Percentiles rank a stretch among this genome's conserved stretches.
Conservation (phyloP, 805 yeast genomes). For the Candida quercuum region DNA sequence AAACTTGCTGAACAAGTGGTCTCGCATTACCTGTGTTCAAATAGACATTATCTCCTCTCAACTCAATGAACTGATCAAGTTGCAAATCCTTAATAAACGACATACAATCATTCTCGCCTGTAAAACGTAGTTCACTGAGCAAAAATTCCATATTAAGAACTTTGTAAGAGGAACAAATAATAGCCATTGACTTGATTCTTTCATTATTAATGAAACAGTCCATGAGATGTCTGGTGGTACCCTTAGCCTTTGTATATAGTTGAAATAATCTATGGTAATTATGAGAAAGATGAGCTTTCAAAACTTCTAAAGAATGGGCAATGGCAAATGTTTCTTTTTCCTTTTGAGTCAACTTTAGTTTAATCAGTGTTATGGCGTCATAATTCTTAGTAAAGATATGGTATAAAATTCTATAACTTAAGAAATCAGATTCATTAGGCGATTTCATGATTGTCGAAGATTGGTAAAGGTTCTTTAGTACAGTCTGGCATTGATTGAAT, state of each 20-base stretch:
- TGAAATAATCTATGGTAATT: constrained; percentile 53
- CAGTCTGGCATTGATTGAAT: constrained; percentile 90
- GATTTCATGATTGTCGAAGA: constrained; percentile 29
- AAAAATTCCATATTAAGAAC: constrained; percentile 36
- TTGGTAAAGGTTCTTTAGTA: constrained; percentile 59
- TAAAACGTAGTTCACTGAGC: constrained; percentile 35
- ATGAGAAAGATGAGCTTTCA: constrained; percentile 28
- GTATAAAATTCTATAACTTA: constrained; percentile 69
- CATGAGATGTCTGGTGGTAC: constrained; percentile 40
- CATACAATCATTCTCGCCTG: constrained; percentile 30
- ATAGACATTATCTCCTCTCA: constrained; percentile 27
- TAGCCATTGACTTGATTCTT: constrained; percentile 49
- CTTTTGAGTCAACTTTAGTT: constrained; percentile 39
- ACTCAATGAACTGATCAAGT: constrained; percentile 29
- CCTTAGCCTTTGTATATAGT: constrained; percentile 33
- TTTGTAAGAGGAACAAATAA: constrained; percentile 53
- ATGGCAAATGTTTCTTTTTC: constrained; percentile 15
- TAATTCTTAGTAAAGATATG: constrained; percentile 66
- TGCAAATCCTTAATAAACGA: constrained; percentile 38
- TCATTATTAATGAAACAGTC: constrained; percentile 53
- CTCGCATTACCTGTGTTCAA: constrained; percentile 32
- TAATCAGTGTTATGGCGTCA: constrained; percentile 22
- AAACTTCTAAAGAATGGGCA: constrained; percentile 24
- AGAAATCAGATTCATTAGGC: constrained; percentile 53
- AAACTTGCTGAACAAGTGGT: constrained; percentile 30